phyloP scores from a whole-genome alignment of 2,329 filamentous ascomycete species.

The Podosphaera aphanis region DNA sequence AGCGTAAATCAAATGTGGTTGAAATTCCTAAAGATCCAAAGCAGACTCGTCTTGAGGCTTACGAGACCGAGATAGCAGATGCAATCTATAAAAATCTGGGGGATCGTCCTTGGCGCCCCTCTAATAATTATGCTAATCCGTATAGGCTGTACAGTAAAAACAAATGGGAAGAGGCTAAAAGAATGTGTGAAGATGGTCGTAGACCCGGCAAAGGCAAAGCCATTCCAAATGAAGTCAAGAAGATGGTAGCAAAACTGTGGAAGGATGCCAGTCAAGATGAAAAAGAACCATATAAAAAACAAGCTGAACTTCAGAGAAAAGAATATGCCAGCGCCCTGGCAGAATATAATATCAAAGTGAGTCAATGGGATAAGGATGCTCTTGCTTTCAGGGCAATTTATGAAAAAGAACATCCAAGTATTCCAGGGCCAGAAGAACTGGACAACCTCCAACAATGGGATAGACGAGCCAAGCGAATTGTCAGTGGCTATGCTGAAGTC shows the following conservation, averaged over 20 bases:
- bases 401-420: constrained; percentile 26
- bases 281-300: constrained; percentile 55
- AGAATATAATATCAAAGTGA: constrained; percentile 35
- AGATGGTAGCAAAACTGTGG: constrained; percentile 79
- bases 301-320: constrained; percentile 47
- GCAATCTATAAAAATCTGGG: constrained; percentile 37
- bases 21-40: constrained; percentile 23
- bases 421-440: constrained; percentile 17
- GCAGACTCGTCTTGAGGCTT: constrained; percentile 29
- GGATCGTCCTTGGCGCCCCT: constrained; percentile 47
- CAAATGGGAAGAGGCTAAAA: constrained; percentile 39
- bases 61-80: constrained; percentile 30
- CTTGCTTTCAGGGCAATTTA: constrained; percentile 28
- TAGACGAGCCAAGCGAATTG: constrained; percentile 14
- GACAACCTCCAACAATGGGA: constrained; percentile 14
- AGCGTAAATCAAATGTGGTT: constrained; percentile 26
- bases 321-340: constrained; percentile 33
- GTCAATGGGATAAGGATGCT: constrained; percentile 50
- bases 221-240: constrained; percentile 59
- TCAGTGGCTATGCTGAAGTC: constrained; percentile 15
- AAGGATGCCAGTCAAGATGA: constrained; percentile 46
- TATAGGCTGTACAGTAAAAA: constrained; percentile 77
- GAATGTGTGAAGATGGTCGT: constrained; percentile 40
- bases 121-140: constrained; percentile 55
- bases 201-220: constrained; percentile 39